Conservation (phyloP, 1,284 basidiomycete species). For the Naganishia sp. region DNA sequence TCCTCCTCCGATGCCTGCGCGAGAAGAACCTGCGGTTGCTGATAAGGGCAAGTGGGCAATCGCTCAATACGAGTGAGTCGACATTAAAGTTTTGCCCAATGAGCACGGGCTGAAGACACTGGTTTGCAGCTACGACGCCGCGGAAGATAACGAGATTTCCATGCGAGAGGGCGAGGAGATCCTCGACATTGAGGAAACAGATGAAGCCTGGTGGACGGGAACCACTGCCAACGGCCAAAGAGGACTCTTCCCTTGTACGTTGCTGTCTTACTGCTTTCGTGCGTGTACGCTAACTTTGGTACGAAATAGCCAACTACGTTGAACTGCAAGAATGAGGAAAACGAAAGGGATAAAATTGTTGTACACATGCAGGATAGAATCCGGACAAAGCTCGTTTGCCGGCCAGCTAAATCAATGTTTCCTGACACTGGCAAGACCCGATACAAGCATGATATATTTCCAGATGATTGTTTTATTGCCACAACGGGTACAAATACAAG, state of each 20-base stretch:
- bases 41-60: constrained; percentile 38
- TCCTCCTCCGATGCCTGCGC: constrained; percentile 10
- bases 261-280: background rate
- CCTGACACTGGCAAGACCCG: too few relatives aligned
- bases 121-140: constrained; percentile 66
- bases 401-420: too few relatives aligned
- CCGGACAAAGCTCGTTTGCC: background rate
- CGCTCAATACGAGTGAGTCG: constrained; percentile 44
- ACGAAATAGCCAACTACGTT: constrained; percentile 32
- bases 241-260: constrained; percentile 80
- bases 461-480: too few relatives aligned
- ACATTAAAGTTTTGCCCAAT: background rate
- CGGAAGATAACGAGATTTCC: constrained; percentile 83
- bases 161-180: constrained; percentile 81
- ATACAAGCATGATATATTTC: too few relatives aligned
- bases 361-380: background rate
- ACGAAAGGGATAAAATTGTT: background rate
- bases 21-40: constrained; percentile 26
- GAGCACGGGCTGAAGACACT: background rate
- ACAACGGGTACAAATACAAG: constrained; percentile 9
- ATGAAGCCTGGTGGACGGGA: constrained; percentile 89
- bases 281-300: background rate
- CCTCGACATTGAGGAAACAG: constrained; percentile 57
- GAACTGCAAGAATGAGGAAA: constrained; percentile 14
- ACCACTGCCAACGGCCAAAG: constrained; percentile 62